phyloP scores from a whole-genome alignment of 2,329 filamentous ascomycete species.

The Scedosporium apiospermum region DNA sequence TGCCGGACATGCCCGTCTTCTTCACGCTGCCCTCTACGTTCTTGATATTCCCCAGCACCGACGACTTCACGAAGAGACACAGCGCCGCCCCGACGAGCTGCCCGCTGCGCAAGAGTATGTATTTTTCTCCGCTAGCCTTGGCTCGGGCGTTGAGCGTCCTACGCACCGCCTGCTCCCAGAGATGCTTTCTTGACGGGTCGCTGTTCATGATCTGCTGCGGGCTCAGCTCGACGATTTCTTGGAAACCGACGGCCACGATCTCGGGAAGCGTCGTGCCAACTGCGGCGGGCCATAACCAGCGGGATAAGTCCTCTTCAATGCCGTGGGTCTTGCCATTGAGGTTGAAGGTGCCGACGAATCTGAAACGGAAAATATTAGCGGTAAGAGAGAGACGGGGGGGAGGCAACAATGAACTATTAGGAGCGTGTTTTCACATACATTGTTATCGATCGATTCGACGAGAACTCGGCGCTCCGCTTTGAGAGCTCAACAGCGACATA shows the following conservation, averaged over 20 bases:
- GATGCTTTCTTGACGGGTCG: constrained; percentile 72
- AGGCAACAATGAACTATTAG: too few species aligned
- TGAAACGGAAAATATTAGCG: constrained; percentile 11
- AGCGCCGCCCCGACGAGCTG: constrained; percentile 91
- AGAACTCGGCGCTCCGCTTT: constrained; percentile 61
- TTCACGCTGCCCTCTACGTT: constrained; percentile 95
- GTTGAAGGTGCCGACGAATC: constrained; percentile 79
- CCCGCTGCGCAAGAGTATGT: constrained; percentile 82
- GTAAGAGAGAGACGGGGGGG: too few species aligned
- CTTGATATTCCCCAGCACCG: constrained; percentile 72
- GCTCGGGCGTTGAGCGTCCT: constrained; percentile 66
- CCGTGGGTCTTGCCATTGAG: constrained; percentile 81
- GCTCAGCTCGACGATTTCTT: constrained; percentile 96
- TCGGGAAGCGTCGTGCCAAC: constrained; percentile 59
- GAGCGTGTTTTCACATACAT: constrained; percentile 43
- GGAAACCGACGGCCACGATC: constrained; percentile 85
- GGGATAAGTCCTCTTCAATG: constrained; percentile 66
- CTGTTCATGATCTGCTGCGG: constrained; percentile 99
- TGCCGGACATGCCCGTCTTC: constrained; percentile 89
- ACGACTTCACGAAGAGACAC: constrained; percentile 80
- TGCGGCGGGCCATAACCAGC: constrained; percentile 68
- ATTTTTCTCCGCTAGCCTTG: constrained; percentile 59
- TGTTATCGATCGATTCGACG: constrained; percentile 61
- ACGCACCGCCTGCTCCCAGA: constrained; percentile 80
- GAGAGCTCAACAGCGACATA: constrained; percentile 69